Evolutionary conservation across 257 asterid genomes (phyloP).

Genomic region (Gardenia jasminoides): DNA sequence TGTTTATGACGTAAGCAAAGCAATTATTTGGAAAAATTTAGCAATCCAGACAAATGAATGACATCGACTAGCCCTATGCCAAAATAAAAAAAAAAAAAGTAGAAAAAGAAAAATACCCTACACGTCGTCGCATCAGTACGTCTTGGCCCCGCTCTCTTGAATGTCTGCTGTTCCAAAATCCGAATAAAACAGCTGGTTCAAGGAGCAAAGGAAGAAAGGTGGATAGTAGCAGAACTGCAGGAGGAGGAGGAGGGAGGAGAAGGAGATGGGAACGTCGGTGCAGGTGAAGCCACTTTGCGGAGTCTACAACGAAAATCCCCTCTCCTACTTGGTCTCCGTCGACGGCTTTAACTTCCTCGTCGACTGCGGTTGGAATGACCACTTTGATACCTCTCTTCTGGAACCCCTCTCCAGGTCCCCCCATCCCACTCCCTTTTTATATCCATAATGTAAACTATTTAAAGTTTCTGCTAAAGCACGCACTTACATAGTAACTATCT

Average conservation of each 20-base stretch:
- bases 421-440: neutral
- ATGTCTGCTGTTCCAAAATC: neutral
- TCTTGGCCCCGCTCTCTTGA: neutral
- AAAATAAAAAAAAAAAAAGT: too few relatives aligned
- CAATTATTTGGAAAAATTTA: too few relatives aligned
- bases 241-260: neutral
- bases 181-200: neutral
- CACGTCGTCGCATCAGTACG: neutral
- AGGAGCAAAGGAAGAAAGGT: neutral
- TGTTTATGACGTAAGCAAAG: too few relatives aligned
- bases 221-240: neutral
- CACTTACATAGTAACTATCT: too few relatives aligned
- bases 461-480: neutral
- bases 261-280: slow-evolving; percentile 88
- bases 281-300: slow-evolving; percentile 96
- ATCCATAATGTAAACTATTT: neutral
- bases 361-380: slow-evolving; percentile 99
- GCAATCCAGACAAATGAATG: too few relatives aligned
- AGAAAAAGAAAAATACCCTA: neutral
- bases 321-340: slow-evolving; percentile 79
- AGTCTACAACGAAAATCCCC: slow-evolving; percentile 89
- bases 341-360: slow-evolving; percentile 88
- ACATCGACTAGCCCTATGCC: neutral
- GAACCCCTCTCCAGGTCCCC: slow-evolving; percentile 84
- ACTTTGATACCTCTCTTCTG: slow-evolving; percentile 81